Percentiles rank a stretch among this genome's conserved stretches.
Conservation (phyloP, 495 filamentous ascomycete genomes). For the Lindgomyces ingoldianus region DNA sequence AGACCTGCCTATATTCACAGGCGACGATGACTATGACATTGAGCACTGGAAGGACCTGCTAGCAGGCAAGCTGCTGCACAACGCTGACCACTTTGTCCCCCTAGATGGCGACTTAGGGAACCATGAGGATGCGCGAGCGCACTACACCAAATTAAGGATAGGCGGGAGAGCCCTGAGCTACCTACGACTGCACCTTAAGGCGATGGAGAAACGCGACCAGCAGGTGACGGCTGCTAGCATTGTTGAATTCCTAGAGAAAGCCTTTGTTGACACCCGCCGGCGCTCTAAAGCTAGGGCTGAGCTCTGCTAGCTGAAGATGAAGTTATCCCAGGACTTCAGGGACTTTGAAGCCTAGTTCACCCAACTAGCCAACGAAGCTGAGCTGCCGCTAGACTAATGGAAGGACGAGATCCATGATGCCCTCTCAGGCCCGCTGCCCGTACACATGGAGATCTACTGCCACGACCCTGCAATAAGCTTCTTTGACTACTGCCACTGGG, state of each 20-base stretch:
- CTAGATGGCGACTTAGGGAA: not conserved
- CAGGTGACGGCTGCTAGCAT: not conserved
- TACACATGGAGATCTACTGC: not conserved
- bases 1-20: not conserved
- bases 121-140: not conserved
- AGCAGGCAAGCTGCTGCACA: not conserved
- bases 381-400: not conserved
- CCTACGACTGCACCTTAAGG: not conserved
- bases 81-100: not conserved
- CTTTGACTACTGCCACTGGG: not conserved
- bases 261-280: not conserved
- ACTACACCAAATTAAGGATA: not conserved
- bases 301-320: not conserved
- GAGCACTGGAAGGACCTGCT: not conserved
- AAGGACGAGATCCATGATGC: not conserved
- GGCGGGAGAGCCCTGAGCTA: not conserved
- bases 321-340: not conserved
- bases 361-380: not conserved
- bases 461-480: not conserved
- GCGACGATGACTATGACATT: not conserved
- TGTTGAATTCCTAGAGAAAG: not conserved
- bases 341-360: not conserved
- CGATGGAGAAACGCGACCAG: not conserved
- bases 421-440: not conserved
- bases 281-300: not conserved